phyloP scores from a whole-genome alignment of 495 filamentous ascomycete species.

The Trichoderma virens region DNA sequence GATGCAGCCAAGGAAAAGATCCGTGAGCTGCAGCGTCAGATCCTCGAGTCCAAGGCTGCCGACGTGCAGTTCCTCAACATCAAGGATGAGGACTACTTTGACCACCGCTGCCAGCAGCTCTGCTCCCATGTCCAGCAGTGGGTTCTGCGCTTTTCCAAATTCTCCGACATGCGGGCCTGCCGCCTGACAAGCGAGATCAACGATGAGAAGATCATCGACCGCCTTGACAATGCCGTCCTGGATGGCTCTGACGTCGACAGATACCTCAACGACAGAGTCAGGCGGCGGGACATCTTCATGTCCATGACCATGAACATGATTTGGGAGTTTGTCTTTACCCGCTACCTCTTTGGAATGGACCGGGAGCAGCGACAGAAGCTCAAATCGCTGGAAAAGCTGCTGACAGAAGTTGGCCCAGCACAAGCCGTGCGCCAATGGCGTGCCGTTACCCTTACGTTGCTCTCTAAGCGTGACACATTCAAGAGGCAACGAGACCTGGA shows the following conservation, averaged over 20 bases:
- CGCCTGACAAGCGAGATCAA: slow-evolving; percentile 69
- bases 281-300: slow-evolving; percentile 89
- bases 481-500: slow-evolving; percentile 68
- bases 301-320: slow-evolving; percentile 96
- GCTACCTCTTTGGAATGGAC: slow-evolving; percentile 97
- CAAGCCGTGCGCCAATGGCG: slow-evolving; percentile 91
- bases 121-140: slow-evolving; percentile 93
- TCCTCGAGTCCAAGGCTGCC: slow-evolving; percentile 57
- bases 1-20: slow-evolving; percentile 72
- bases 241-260: slow-evolving; percentile 86
- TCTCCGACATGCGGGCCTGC: slow-evolving; percentile 82
- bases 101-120: slow-evolving; percentile 84
- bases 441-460: slow-evolving; percentile 81
- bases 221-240: slow-evolving; percentile 85
- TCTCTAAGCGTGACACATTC: slow-evolving; percentile 70
- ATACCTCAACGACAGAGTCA: slow-evolving; percentile 78
- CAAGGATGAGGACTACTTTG: slow-evolving; percentile 89
- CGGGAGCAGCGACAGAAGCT: slow-evolving; percentile 94
- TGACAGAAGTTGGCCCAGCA: slow-evolving; percentile 76
- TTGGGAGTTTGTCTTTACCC: slow-evolving; percentile 95
- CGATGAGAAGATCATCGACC: slow-evolving; percentile 83
- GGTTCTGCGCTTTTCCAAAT: slow-evolving; percentile 93
- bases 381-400: slow-evolving; percentile 82
- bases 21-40: slow-evolving; percentile 71
- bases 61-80: slow-evolving; percentile 70